Base-by-base conservation (phyloP, 306 rosid species). In the Gleditsia sinensis region DNA sequence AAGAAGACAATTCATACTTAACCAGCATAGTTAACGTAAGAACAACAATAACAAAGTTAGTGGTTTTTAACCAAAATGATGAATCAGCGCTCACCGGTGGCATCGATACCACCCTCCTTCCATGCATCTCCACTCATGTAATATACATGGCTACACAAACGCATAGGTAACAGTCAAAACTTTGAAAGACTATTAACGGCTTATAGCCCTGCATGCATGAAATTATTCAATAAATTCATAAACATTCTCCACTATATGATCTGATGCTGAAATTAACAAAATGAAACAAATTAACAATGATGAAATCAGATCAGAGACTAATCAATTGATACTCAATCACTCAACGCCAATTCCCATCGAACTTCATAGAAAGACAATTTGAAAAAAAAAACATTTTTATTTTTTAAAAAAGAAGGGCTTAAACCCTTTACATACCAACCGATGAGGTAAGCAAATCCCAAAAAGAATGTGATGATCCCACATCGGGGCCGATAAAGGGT, bases 71-170 rank as follows among this genome's bases (percentile, higher is more conserved):
- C 43, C 45, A 40, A 36, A n/a, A 9, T 30, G 32, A 48, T 68
- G 34, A 80, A 57, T 43, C 13, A 16, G 49, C 68, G 28, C 91
- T 90, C 74, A 95, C 99, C 99, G 60, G 99, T 95, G 78, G 90
- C 96, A 86, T 95, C 99, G 51, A 95, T 95, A 54, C 99, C 99
- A 63, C 99, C 99, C 82, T 90, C 99, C 81, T 95, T 95, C 99
- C 99, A 95, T 71, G 96, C 95, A 58, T 95, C 99, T 50, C 99
- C 99, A 72, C 99, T 95, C 99, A 95, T 95, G 87, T 95, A 95
- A 86, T 80, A 90, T 64, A 92, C 86, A 84, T 95, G 98, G 90
- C 98, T 94, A 81, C 56, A 67, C 60, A 68, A 68, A 30, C 13
- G 61, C 17, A 55, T 25, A 74, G 40, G 40, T 59, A 72, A 84